Conservation (phyloP, 257 asterid species). For the Rehmannia glutinosa region DNA sequence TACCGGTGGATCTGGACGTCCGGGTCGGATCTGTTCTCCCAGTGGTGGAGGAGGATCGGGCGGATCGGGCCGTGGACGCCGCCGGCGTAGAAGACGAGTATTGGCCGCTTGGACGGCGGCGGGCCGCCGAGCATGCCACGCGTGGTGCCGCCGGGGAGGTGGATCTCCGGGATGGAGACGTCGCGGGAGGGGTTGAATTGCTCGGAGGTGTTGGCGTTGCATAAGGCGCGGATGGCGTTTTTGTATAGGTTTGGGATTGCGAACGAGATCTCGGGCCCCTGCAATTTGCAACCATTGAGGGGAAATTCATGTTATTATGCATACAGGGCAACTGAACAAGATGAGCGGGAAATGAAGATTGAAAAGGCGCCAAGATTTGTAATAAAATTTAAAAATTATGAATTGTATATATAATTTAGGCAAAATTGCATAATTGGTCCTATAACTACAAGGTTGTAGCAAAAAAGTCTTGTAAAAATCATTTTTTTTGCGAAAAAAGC, state of each 20-base stretch:
- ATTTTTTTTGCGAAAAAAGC: no score
- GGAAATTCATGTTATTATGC: no score
- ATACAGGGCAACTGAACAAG: no score
- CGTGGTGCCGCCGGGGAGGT: slow-evolving; percentile 40
- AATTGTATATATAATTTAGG: no score
- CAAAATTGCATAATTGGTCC: no score
- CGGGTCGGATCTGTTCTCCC: slow-evolving; percentile 58
- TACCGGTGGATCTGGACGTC: slow-evolving; percentile 56
- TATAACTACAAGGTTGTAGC: no score
- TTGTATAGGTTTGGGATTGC: slow-evolving; percentile 43
- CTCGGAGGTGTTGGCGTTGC: slow-evolving; percentile 72
- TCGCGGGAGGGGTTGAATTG: slow-evolving; percentile 46
- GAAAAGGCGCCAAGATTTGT: no score
- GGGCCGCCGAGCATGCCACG: slow-evolving; percentile 50
- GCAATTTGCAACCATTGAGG: background rate
- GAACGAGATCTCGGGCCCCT: slow-evolving; percentile 65
- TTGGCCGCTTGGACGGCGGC: slow-evolving; percentile 39
- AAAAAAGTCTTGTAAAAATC: no score
- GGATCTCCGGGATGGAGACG: slow-evolving; percentile 63
- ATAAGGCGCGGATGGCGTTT: slow-evolving; percentile 54
- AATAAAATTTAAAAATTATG: no score
- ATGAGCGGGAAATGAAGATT: no score
- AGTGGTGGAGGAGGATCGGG: slow-evolving; percentile 64
- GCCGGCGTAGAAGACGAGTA: slow-evolving; percentile 61
- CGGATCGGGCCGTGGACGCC: slow-evolving; percentile 90